Evolutionary conservation across 1,139 yeast species (phyloP).

Genomic region (Sporopachydermia cereana): DNA sequence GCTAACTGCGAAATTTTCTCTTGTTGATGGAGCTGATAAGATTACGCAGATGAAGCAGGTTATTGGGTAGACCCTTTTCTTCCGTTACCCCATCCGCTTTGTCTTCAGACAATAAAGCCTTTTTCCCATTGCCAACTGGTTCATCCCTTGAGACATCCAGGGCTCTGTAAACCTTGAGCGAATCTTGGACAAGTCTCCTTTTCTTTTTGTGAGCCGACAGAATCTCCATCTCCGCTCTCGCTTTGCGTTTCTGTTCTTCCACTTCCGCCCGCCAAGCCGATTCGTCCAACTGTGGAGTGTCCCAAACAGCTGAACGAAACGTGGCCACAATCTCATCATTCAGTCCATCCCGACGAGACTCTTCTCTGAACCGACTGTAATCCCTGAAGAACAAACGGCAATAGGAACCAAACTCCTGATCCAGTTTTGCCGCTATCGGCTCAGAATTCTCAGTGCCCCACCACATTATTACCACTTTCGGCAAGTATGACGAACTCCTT

Average conservation of each 20-base stretch:
- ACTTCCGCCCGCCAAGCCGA: not conserved
- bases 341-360: not conserved
- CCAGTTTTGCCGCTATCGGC: not conserved
- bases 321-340: not conserved
- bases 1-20: not conserved
- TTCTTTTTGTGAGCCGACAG: not conserved
- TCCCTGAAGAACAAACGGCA: not conserved
- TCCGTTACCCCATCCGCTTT: not conserved
- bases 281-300: not conserved
- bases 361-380: not conserved
- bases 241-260: constrained; percentile 2
- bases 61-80: not conserved
- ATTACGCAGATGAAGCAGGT: not conserved
- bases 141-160: not conserved
- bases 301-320: not conserved
- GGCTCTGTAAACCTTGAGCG: not conserved
- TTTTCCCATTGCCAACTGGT: not conserved
- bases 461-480: not conserved
- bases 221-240: not conserved
- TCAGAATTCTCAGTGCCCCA: not conserved
- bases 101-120: not conserved
- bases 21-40: not conserved
- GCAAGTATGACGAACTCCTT: not conserved
- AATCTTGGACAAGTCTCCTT: constrained; percentile 3
- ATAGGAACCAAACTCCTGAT: not conserved